Evolutionary conservation across 768 basidiomycete species (phyloP).

Genomic region (Trametes coccinea): DNA sequence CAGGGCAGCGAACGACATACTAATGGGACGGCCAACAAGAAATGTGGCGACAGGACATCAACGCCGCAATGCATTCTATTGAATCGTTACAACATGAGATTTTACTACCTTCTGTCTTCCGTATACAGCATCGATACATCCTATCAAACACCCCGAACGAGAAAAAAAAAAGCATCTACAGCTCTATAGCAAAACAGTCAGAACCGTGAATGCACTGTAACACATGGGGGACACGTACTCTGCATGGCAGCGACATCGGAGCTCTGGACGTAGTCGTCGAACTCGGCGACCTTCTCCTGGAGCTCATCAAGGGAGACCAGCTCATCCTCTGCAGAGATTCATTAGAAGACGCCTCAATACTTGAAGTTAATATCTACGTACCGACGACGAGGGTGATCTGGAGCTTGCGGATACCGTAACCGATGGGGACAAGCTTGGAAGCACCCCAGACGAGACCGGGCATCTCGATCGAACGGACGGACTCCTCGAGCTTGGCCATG

Average conservation of each 20-base stretch:
- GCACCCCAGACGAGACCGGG: conserved; percentile 96
- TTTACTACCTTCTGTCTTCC: conserved; percentile 15
- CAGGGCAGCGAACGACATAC: no score
- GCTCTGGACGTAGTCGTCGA: conserved; percentile 90
- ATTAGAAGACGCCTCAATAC: not conserved
- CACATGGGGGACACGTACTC: conserved; percentile 45
- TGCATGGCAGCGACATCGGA: conserved; percentile 93
- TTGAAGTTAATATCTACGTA: conserved; percentile 24
- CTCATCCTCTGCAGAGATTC: conserved; percentile 75
- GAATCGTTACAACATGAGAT: conserved; percentile 16
- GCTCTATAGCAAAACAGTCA: conserved; percentile 9
- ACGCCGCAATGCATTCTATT: conserved; percentile 14
- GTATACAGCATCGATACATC: conserved; percentile 11
- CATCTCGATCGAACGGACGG: conserved; percentile 83
- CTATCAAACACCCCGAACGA: not conserved
- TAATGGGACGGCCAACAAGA: no score
- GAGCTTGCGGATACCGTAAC: conserved; percentile 93
- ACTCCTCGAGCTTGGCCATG: conserved; percentile 81
- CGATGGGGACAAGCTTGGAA: conserved; percentile 89
- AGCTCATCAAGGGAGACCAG: conserved; percentile 90
- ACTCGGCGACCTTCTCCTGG: conserved; percentile 85
- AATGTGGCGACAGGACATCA: not conserved
- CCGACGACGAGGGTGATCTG: conserved; percentile 62
- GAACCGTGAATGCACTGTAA: not conserved
- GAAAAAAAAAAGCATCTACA: conserved; percentile 9